Conservation (phyloP, 2,329 filamentous ascomycete genomes). For the Aspergillus quadrilineatus region DNA sequence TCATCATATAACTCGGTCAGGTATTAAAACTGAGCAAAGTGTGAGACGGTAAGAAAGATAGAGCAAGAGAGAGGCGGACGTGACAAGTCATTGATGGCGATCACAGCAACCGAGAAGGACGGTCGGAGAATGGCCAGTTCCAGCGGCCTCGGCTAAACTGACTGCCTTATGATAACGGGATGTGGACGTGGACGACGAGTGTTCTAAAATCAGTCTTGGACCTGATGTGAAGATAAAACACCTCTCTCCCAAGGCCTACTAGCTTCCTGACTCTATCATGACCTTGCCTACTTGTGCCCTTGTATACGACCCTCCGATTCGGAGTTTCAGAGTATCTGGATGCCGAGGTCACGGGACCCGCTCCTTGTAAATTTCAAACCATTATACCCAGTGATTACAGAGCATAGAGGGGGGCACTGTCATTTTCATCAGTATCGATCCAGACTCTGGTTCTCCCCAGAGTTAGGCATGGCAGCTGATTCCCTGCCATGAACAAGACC, state of each 20-base stretch:
- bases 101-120: slow-evolving; percentile 14
- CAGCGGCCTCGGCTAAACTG: slow-evolving; percentile 34
- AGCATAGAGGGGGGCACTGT: background rate
- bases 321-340: background rate
- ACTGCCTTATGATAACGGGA: slow-evolving; percentile 14
- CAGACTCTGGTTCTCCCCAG: background rate
- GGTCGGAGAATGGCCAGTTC: slow-evolving; percentile 15
- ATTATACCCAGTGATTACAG: background rate
- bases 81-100: slow-evolving; percentile 11
- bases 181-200: background rate
- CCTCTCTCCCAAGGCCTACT: background rate
- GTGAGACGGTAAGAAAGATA: slow-evolving; percentile 5
- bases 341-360: slow-evolving; percentile 1
- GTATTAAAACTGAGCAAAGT: background rate
- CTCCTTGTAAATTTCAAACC: background rate
- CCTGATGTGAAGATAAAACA: background rate
- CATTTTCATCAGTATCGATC: background rate
- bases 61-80: slow-evolving; percentile 3
- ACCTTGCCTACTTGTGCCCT: background rate
- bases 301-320: background rate
- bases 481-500: background rate
- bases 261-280: background rate
- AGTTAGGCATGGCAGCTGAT: background rate
- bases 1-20: slow-evolving; percentile 16
- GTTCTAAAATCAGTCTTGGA: background rate